Conservation (phyloP, 2,329 filamentous ascomycete species). For the Didymella exigua region DNA sequence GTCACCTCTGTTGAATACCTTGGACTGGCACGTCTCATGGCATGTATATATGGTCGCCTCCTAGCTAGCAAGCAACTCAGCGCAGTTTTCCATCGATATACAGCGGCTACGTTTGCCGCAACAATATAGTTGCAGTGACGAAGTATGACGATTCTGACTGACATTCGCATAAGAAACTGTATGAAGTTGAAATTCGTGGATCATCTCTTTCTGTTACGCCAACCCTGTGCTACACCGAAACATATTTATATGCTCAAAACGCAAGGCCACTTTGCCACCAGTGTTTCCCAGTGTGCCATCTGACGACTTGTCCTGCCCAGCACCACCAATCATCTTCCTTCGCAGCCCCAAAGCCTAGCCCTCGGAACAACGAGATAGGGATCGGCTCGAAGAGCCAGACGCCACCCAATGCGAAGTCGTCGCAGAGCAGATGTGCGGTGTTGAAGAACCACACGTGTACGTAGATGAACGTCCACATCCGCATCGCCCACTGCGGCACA, state of each 20-base stretch:
- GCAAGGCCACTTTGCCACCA: constrained; percentile 68
- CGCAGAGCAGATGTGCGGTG: constrained; percentile 69
- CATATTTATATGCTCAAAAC: constrained; percentile 32
- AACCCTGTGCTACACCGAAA: not conserved
- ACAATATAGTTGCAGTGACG: not conserved
- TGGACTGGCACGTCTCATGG: too few species aligned
- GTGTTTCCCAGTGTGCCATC: constrained; percentile 63
- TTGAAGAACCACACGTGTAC: constrained; percentile 70
- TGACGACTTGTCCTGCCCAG: constrained; percentile 63
- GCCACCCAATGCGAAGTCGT: constrained; percentile 76
- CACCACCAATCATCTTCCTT: constrained; percentile 70
- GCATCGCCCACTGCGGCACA: constrained; percentile 56
- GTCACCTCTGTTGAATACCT: too few species aligned
- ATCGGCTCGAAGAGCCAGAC: constrained; percentile 83
- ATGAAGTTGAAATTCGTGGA: not conserved
- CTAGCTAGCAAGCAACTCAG: too few species aligned
- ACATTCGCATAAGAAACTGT: too few species aligned
- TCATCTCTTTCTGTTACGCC: not conserved
- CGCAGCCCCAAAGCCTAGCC: constrained; percentile 64
- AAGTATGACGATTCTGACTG: not conserved
- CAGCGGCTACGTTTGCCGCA: too few species aligned
- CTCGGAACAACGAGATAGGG: constrained; percentile 74
- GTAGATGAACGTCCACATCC: constrained; percentile 65
- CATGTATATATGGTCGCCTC: too few species aligned
- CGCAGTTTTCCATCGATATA: too few species aligned